These are phyloP conservation scores for Leccinum rimulosum DNA, from an alignment of 768 basidiomycete genomes.

Conservation along the genomic window DNA sequence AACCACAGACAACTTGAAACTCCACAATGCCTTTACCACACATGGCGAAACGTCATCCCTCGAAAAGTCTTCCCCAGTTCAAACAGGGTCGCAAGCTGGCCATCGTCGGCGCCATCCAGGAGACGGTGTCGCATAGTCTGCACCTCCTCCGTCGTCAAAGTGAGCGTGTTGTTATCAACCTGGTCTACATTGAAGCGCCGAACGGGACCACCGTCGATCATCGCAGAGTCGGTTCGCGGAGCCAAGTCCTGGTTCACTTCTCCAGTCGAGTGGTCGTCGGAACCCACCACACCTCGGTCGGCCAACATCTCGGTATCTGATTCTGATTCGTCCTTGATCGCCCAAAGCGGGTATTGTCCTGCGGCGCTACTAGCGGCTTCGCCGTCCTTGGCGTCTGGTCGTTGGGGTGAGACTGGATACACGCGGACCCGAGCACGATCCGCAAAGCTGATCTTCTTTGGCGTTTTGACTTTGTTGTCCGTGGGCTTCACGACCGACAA, in stretches of 20 bases:
- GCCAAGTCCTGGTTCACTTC: neutral
- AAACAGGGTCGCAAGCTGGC: conserved; percentile 19
- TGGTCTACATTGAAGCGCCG: neutral
- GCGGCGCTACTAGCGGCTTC: neutral
- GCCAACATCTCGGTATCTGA: neutral
- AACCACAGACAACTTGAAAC: neutral
- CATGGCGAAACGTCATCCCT: conserved; percentile 24
- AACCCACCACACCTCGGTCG: neutral
- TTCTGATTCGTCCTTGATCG: neutral
- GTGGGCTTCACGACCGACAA: conserved; percentile 8
- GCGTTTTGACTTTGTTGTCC: conserved; percentile 17
- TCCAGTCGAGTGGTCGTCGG: neutral
- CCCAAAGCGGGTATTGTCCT: neutral
- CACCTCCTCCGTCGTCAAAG: conserved; percentile 20
- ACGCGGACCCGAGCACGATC: conserved; percentile 22
- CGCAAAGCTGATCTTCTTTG: conserved; percentile 28
- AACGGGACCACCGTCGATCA: neutral
- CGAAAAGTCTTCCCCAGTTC: conserved; percentile 19
- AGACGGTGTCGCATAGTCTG: conserved; percentile 14
- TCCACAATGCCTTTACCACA: conserved; percentile 18
- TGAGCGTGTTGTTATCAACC: conserved; percentile 7
- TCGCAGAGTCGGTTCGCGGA: neutral
- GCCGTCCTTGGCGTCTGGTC: neutral
- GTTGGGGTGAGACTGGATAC: conserved; percentile 16
- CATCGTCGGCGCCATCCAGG: conserved; percentile 4